Evolutionary conservation across 2,329 filamentous ascomycete genomes (phyloP), one percentile per base, ranked within the genome.

Genomic region (Blastomyces percursus): DNA sequence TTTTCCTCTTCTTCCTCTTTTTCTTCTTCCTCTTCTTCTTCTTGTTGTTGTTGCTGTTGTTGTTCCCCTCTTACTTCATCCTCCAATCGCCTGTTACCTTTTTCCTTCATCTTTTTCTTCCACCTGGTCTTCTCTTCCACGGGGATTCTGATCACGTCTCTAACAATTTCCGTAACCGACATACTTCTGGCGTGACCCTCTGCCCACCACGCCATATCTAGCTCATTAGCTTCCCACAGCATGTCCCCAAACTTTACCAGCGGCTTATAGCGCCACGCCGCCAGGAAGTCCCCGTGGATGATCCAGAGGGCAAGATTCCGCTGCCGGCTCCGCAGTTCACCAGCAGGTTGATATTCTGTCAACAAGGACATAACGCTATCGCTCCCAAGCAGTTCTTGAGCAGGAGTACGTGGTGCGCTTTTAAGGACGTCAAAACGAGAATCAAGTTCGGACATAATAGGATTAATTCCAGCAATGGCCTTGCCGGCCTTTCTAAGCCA

Each of bases 61-160:
- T 9, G 21, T 2, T 14, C 48, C 21, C 87, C 93, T 96, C 72
- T 91, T 95, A 59, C 95, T 90, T 35, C 16, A 6, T 19, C 19
- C 42, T 44, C 30, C 51, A 16, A 30, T 9, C 1, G 32, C 32
- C 9, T 19, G n/a, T 35, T 3, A 16, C 19, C 8, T 19, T 21
- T 11, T 3, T 54, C 16, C n/a, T 27, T 50, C n/a, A 12, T 6
- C 51, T 7, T 35, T n/a, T 38, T 2, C 54, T n/a, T 38, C 32
- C 35, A 24, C 24, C 11, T 35, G 21, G 3, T 0, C 32, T 9
- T 40, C n/a, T 56, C 9, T 6, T 21, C 35, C n/a, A 56, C 32
- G 24, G 70, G 70, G n/a, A 77, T 66, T 11, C 68, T 61, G 14
- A 77, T 73, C 30, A 71, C 68, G 61, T 75, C 72, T 48, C 74